phyloP scores from a whole-genome alignment of 2,329 filamentous ascomycete genomes.

The Beauveria asiatica region DNA sequence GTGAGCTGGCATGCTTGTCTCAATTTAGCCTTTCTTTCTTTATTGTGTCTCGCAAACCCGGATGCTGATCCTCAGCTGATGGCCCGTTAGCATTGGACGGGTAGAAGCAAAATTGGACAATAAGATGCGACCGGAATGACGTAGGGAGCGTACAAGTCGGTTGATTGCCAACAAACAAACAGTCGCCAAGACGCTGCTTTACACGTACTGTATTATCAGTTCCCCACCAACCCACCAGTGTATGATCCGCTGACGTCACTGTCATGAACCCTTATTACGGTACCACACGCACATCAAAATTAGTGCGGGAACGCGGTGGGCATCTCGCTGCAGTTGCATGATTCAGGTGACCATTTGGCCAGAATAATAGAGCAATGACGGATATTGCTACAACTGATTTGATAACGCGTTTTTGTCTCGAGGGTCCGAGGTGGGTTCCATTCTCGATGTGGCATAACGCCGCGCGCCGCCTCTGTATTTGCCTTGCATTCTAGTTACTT shows the following conservation, averaged over 20 bases:
- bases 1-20: background rate
- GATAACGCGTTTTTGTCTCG: background rate
- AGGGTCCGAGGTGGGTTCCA: background rate
- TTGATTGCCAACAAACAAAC: background rate
- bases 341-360: background rate
- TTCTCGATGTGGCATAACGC: constrained; percentile 1
- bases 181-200: background rate
- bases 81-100: background rate
- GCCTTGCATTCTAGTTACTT: background rate
- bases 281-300: background rate
- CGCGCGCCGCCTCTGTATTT: background rate
- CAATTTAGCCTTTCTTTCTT: no score
- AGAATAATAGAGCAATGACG: background rate
- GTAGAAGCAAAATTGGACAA: background rate
- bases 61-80: constrained; percentile 1
- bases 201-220: background rate
- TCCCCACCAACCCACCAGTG: background rate
- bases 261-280: constrained; percentile 3
- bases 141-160: background rate
- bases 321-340: background rate
- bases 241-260: constrained; percentile 7
- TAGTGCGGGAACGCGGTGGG: background rate
- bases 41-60: background rate
- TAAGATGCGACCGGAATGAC: background rate
- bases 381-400: background rate